phyloP scores from a whole-genome alignment of 192 early-diverging fungal genomes.

The Mortierella alpina region DNA sequence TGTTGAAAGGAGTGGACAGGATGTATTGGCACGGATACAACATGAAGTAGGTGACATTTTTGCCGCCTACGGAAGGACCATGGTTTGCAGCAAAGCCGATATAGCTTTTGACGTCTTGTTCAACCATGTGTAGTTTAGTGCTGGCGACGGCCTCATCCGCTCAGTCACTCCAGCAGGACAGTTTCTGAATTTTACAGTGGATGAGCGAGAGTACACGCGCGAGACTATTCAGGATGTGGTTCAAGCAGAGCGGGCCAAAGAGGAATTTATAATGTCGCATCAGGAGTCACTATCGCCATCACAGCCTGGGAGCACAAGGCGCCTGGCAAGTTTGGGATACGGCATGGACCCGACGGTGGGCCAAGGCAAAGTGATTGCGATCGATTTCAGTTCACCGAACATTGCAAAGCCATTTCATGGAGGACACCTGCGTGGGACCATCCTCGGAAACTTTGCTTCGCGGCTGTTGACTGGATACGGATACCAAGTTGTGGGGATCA shows the following conservation, averaged over 20 bases:
- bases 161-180: conserved; percentile 64
- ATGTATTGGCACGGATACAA: conserved; percentile 10
- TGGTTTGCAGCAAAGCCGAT: neutral
- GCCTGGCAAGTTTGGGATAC: conserved; percentile 49
- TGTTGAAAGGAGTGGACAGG: too few species aligned
- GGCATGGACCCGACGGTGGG: conserved; percentile 66
- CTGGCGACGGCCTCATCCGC: conserved; percentile 48
- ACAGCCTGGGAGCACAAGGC: neutral
- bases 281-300: neutral
- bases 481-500: conserved; percentile 85
- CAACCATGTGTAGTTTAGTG: conserved; percentile 13
- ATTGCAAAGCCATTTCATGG: conserved; percentile 98
- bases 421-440: conserved; percentile 95
- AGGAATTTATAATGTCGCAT: neutral
- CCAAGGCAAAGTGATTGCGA: conserved; percentile 74
- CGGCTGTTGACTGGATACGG: conserved; percentile 84
- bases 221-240: conserved; percentile 66
- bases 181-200: conserved; percentile 76
- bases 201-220: conserved; percentile 58
- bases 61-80: neutral
- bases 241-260: conserved; percentile 38
- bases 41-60: conserved; percentile 8
- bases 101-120: too few species aligned
- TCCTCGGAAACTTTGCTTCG: conserved; percentile 92
- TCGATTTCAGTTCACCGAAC: conserved; percentile 96